Base-by-base conservation (phyloP, 352 stramenopile species). In the Phytophthora kernoviae region DNA sequence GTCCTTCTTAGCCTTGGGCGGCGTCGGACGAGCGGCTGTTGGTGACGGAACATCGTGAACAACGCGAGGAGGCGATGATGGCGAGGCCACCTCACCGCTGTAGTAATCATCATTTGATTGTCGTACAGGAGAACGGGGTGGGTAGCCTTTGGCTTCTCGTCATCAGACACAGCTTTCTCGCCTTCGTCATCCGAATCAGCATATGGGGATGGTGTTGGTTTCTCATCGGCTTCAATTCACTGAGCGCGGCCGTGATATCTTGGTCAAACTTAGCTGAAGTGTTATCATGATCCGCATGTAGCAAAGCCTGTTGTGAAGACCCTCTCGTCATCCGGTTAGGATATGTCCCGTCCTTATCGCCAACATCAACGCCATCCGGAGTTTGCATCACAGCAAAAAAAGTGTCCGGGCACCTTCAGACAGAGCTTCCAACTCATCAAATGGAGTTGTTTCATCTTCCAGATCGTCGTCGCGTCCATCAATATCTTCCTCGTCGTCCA, bases 331-430 rank as follows among this genome's bases (percentile, higher is more conserved):
- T 46, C 7, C 68, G 60, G 54, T 70, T 73, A 27, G 78, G 70
- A 37, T 81, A 91, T 11, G 48, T 60, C 33, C 58, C 66, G 18
- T 87, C 79, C 40, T 73, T 78, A 9, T 91, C 81, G 26, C 79
- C 78, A 53, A 94, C 67, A 36, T 96, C 85, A 36, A 94, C 68
- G 18, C 85, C 84, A 22, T 94, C 85, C 4, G 87, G 87, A 2
- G 85, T 96, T 51, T 94, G 85, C 87, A 96, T 96, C 5, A 96
- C 85, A 27, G 87, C 87, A 47, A 96, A 68, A 96, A 43, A 39
- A 96, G 64, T 37, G 87, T 96, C 18, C 85, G 83, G 9, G 87
- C 87, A 27, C 87, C 87, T 54, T 96, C 87, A 2, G 87, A 96
- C 3, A 96, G 60, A 15, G 87, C 87, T 65, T 96, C 85, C 41